These are phyloP conservation scores for Termitomyces sp. DNA, from an alignment of 1,284 basidiomycete genomes.

Conservation along the genomic window DNA sequence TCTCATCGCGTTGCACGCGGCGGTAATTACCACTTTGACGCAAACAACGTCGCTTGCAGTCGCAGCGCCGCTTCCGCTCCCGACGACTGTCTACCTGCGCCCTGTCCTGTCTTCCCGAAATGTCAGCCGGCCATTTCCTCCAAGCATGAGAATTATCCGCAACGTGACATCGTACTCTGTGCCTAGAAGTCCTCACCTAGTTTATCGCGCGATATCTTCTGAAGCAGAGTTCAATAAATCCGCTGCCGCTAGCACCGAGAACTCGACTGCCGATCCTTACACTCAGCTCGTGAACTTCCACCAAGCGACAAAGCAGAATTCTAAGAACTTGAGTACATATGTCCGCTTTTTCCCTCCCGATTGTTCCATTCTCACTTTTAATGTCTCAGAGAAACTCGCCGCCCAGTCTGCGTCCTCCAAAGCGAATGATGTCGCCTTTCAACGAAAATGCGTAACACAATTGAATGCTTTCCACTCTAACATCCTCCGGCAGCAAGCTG, in stretches of 20 bases:
- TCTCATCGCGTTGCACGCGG: slow-evolving; percentile 34
- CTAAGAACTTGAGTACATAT: slow-evolving; percentile 13
- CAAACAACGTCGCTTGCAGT: slow-evolving; percentile 23
- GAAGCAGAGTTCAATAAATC: neutral
- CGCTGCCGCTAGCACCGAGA: neutral
- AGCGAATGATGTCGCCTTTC: slow-evolving; percentile 29
- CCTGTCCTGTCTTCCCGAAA: neutral
- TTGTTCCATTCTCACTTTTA: neutral
- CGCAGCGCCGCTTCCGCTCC: slow-evolving; percentile 17
- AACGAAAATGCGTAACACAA: slow-evolving; percentile 31
- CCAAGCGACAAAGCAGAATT: slow-evolving; percentile 9
- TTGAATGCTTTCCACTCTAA: slow-evolving; percentile 37
- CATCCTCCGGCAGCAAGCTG: slow-evolving; percentile 31
- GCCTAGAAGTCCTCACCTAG: neutral
- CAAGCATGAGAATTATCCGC: slow-evolving; percentile 13
- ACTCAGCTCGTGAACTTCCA: slow-evolving; percentile 10
- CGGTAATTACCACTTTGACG: slow-evolving; percentile 32
- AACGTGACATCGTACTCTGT: slow-evolving; percentile 2
- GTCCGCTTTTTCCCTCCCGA: neutral
- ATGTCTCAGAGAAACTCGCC: slow-evolving; percentile 29
- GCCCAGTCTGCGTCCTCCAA: slow-evolving; percentile 24
- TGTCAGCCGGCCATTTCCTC: neutral
- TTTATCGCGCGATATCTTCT: neutral
- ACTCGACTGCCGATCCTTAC: slow-evolving; percentile 2
- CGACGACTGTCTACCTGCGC: neutral